Conservation (phyloP, 495 filamentous ascomycete species). For the Tetracladium setigerum region DNA sequence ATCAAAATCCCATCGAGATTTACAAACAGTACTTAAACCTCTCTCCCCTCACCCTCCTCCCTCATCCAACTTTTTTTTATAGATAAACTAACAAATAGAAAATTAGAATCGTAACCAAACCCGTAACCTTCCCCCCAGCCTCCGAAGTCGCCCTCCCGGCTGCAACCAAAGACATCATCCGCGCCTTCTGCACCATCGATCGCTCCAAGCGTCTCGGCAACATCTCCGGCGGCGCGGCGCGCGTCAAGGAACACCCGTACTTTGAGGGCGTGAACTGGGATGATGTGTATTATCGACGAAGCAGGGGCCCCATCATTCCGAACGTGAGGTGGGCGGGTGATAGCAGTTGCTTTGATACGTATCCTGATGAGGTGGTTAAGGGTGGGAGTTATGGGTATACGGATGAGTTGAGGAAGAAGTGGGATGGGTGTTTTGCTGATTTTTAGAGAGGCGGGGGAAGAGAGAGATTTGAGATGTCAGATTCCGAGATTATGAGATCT, state of each 20-base stretch:
- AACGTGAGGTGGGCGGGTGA: constrained; percentile 74
- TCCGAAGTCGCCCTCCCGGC: constrained; percentile 53
- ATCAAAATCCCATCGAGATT: constrained; percentile 90
- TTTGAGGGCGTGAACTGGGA: constrained; percentile 84
- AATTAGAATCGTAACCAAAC: constrained; percentile 66
- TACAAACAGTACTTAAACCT: constrained; percentile 72
- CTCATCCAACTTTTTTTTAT: neutral
- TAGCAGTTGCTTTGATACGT: constrained; percentile 85
- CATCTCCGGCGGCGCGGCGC: constrained; percentile 71
- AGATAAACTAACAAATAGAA: constrained; percentile 2
- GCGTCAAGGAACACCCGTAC: constrained; percentile 84
- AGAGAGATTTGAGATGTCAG: too few relatives aligned
- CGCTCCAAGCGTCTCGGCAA: constrained; percentile 82
- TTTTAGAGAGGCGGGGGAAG: constrained; percentile 61
- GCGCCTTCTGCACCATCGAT: constrained; percentile 80
- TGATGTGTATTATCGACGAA: constrained; percentile 59
- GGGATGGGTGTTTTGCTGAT: constrained; percentile 71
- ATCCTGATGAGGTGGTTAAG: constrained; percentile 47
- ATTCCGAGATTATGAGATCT: too few relatives aligned
- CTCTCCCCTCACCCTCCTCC: constrained; percentile 1
- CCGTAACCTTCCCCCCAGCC: constrained; percentile 52
- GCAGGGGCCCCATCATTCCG: constrained; percentile 80
- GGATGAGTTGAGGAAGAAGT: constrained; percentile 63
- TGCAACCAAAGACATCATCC: constrained; percentile 77
- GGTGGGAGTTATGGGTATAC: constrained; percentile 54